Percentiles rank a stretch among this genome's conserved stretches.
phyloP scores from a whole-genome alignment of 768 basidiomycete genomes.

The Cantharellus anzutake region DNA sequence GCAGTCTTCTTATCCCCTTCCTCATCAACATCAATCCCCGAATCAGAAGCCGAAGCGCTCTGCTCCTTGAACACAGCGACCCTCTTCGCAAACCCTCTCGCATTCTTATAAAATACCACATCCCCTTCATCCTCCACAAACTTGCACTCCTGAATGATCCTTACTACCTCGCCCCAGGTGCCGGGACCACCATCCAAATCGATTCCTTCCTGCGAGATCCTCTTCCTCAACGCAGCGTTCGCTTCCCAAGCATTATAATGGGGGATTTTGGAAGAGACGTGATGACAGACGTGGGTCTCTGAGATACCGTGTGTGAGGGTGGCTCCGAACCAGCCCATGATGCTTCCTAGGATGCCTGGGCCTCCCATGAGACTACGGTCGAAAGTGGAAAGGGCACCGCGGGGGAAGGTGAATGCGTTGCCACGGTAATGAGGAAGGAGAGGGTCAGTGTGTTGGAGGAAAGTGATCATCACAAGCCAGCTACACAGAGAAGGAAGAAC shows the following conservation, averaged over 20 bases:
- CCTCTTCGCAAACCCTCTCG: slow-evolving; percentile 51
- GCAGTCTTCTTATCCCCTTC: not conserved
- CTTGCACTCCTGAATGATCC: slow-evolving; percentile 66
- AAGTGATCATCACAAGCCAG: slow-evolving; percentile 93
- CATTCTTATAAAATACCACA: slow-evolving; percentile 83
- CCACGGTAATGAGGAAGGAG: slow-evolving; percentile 85
- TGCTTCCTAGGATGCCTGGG: slow-evolving; percentile 29
- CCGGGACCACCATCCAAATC: slow-evolving; percentile 51
- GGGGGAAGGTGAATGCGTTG: slow-evolving; percentile 76
- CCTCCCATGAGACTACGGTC: slow-evolving; percentile 70
- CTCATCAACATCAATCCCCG: slow-evolving; percentile 32
- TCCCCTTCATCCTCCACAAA: slow-evolving; percentile 92
- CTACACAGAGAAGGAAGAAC: slow-evolving; percentile 14
- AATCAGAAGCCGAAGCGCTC: slow-evolving; percentile 31
- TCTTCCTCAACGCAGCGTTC: slow-evolving; percentile 60
- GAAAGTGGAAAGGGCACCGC: slow-evolving; percentile 82
- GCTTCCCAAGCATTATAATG: slow-evolving; percentile 96
- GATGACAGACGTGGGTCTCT: slow-evolving; percentile 85
- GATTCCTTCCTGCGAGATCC: slow-evolving; percentile 42
- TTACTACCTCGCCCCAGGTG: slow-evolving; percentile 64
- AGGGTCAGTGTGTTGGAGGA: slow-evolving; percentile 96
- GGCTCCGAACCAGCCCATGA: slow-evolving; percentile 76
- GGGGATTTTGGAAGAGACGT: slow-evolving; percentile 87
- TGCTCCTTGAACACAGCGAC: slow-evolving; percentile 46
- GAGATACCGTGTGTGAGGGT: slow-evolving; percentile 81